phyloP scores from a whole-genome alignment of 1,139 yeast species.

The Blastobotrys persicus region DNA sequence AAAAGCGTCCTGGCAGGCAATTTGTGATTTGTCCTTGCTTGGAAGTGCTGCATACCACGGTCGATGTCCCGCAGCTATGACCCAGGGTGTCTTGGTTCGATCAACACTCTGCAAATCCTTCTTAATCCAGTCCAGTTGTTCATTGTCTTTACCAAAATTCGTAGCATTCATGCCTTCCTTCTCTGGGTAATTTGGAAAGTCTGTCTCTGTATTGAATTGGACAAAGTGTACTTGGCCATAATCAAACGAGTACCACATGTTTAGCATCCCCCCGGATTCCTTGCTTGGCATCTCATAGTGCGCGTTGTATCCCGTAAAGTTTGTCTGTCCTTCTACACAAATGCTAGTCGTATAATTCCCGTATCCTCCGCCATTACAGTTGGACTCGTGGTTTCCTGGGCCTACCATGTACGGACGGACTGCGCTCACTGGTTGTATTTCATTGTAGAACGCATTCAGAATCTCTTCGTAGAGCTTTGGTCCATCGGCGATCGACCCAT shows the following conservation, averaged over 20 bases:
- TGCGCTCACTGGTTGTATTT: slow-evolving; percentile 27
- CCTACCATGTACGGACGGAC: slow-evolving; percentile 33
- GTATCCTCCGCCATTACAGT: slow-evolving; percentile 32
- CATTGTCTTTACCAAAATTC: slow-evolving; percentile 29
- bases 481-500: slow-evolving; percentile 18
- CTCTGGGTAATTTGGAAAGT: slow-evolving; percentile 31
- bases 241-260: slow-evolving; percentile 37
- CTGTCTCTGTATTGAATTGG: slow-evolving; percentile 34
- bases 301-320: slow-evolving; percentile 29
- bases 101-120: slow-evolving; percentile 43
- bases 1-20: slow-evolving; percentile 32
- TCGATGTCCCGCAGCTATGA: slow-evolving; percentile 40
- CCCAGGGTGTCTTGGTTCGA: slow-evolving; percentile 35
- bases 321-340: slow-evolving; percentile 28
- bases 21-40: slow-evolving; percentile 23
- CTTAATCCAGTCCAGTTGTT: slow-evolving; percentile 40
- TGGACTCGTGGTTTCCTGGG: slow-evolving; percentile 35
- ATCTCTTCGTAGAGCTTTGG: slow-evolving; percentile 23
- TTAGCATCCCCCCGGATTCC: slow-evolving; percentile 26
- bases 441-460: slow-evolving; percentile 29
- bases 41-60: slow-evolving; percentile 35
- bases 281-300: slow-evolving; percentile 32
- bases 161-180: slow-evolving; percentile 28
- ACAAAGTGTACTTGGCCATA: slow-evolving; percentile 36
- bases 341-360: slow-evolving; percentile 22